phyloP scores from a whole-genome alignment of 768 basidiomycete species.

The Cyathus striatus region DNA sequence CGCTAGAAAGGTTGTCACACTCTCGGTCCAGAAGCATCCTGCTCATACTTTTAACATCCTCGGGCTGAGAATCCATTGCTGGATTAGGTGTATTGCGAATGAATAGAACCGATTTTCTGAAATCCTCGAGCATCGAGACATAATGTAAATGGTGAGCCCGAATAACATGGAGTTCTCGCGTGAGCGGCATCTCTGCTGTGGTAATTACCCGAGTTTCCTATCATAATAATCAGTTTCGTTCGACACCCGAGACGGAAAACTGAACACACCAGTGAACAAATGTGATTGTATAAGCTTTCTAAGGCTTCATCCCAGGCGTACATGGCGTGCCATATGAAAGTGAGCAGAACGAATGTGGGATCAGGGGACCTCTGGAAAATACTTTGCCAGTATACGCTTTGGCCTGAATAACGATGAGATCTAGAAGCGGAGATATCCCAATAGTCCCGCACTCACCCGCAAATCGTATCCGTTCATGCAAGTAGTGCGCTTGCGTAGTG shows the following conservation, averaged over 20 bases:
- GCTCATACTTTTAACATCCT: conserved; percentile 22
- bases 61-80: conserved; percentile 33
- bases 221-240: background rate
- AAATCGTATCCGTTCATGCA: conserved; percentile 43
- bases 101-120: conserved; percentile 47
- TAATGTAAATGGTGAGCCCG: conserved; percentile 60
- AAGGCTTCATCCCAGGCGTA: conserved; percentile 61
- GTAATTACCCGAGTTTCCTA: conserved; percentile 46
- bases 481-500: conserved; percentile 33
- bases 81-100: conserved; percentile 46
- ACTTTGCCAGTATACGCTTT: conserved; percentile 43
- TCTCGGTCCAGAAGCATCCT: conserved; percentile 36
- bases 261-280: conserved; percentile 39
- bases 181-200: conserved; percentile 38
- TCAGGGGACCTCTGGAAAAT: conserved; percentile 37
- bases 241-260: background rate
- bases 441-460: conserved; percentile 25
- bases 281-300: conserved; percentile 46
- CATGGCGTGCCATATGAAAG: conserved; percentile 54
- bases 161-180: conserved; percentile 51
- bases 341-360: conserved; percentile 51
- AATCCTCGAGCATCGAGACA: conserved; percentile 48
- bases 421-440: background rate
- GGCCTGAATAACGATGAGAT: conserved; percentile 16
- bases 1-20: conserved; percentile 41